phyloP scores from a whole-genome alignment of 192 early-diverging fungal genomes.

The Spinellus fusiger region DNA sequence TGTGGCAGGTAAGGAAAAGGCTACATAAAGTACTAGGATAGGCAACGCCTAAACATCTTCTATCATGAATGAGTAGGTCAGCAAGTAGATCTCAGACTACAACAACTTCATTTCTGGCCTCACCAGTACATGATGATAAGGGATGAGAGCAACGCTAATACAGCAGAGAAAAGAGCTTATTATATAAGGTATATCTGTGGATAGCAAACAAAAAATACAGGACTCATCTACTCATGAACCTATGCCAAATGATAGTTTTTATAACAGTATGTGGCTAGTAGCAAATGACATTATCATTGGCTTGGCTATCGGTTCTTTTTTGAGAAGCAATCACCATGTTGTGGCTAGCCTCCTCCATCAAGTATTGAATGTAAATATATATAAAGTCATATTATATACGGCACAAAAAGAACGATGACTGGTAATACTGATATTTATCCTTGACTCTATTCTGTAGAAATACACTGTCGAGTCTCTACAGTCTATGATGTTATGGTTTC shows the following conservation, averaged over 20 bases:
- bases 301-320: slow-evolving; percentile 63
- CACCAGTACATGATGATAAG: slow-evolving; percentile 70
- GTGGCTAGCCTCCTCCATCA: slow-evolving; percentile 50
- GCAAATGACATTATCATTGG: slow-evolving; percentile 90
- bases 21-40: not conserved
- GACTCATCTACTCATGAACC: too few relatives aligned
- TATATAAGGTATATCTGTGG: slow-evolving; percentile 64
- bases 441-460: slow-evolving; percentile 29
- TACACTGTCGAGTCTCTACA: slow-evolving; percentile 68
- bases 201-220: not conserved
- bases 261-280: slow-evolving; percentile 95
- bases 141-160: slow-evolving; percentile 49
- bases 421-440: not conserved
- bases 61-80: slow-evolving; percentile 57
- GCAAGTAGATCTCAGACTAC: slow-evolving; percentile 84
- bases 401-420: not conserved
- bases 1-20: slow-evolving; percentile 44
- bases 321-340: slow-evolving; percentile 54
- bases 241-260: too few relatives aligned
- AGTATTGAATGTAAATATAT: slow-evolving; percentile 37
- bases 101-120: slow-evolving; percentile 84
- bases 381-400: not conserved
- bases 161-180: slow-evolving; percentile 54
- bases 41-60: too few relatives aligned
- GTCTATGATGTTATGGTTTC: slow-evolving; percentile 81